These are phyloP conservation scores for Lantana camara DNA, from an alignment of 257 asterid genomes.

Conservation along the genomic window DNA sequence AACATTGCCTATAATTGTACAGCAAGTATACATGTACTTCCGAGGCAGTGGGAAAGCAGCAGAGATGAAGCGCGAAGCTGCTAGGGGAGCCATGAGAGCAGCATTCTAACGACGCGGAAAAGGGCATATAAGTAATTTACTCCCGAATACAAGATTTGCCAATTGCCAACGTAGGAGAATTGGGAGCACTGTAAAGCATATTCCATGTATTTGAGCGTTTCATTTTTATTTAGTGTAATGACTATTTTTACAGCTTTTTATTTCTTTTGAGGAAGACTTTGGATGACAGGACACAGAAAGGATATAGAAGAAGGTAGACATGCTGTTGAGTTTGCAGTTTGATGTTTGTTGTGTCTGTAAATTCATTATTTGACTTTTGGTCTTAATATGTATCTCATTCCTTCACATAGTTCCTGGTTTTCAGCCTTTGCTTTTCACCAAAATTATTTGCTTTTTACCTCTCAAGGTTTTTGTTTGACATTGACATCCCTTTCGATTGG, in stretches of 20 bases:
- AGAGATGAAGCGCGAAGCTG: slow-evolving; percentile 88
- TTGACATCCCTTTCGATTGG: too few species aligned
- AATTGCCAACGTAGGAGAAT: slow-evolving; percentile 21
- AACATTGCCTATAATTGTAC: slow-evolving; percentile 24
- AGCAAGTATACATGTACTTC: slow-evolving; percentile 95
- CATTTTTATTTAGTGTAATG: neutral
- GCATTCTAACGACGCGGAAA: slow-evolving; percentile 33
- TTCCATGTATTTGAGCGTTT: slow-evolving; percentile 20
- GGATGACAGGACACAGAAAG: neutral
- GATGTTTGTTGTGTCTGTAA: slow-evolving; percentile 25
- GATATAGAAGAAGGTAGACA: slow-evolving; percentile 19
- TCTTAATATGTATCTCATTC: neutral
- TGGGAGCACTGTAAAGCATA: slow-evolving; percentile 24
- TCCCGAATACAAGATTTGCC: neutral
- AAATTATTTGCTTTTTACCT: neutral
- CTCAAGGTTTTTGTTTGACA: neutral
- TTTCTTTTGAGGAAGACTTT: slow-evolving; percentile 6
- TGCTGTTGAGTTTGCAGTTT: slow-evolving; percentile 17
- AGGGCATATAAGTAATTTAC: neutral
- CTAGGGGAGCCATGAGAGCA: slow-evolving; percentile 62
- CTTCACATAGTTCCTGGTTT: too few species aligned
- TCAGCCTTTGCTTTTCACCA: too few species aligned
- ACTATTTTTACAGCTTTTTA: slow-evolving; percentile 11
- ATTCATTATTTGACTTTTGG: slow-evolving; percentile 26
- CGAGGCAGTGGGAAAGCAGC: slow-evolving; percentile 97